Evolutionary conservation across 352 stramenopile genomes (phyloP).

Genomic region (Phytophthora cactorum): DNA sequence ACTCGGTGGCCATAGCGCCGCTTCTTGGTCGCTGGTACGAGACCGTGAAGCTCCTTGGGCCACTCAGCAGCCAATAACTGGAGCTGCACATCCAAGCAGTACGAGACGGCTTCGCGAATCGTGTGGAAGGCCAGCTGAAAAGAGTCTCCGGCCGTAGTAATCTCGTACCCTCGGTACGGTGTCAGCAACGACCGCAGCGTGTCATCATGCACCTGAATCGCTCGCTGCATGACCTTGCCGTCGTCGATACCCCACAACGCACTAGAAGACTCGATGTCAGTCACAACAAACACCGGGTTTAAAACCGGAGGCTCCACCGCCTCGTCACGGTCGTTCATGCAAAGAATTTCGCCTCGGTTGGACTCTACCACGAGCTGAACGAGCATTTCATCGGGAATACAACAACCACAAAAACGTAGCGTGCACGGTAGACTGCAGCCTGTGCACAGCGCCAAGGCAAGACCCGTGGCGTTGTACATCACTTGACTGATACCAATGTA

Average conservation of each 20-base stretch:
- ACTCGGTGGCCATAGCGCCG: slow-evolving; percentile 37
- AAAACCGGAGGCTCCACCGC: slow-evolving; percentile 25
- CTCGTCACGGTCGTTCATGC: slow-evolving; percentile 12
- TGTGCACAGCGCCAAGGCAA: slow-evolving; percentile 47
- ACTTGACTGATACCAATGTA: slow-evolving; percentile 51
- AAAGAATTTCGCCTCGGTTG: slow-evolving; percentile 30
- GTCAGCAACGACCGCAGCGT: slow-evolving; percentile 42
- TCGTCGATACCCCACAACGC: slow-evolving; percentile 60
- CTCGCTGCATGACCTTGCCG: slow-evolving; percentile 51
- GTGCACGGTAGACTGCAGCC: slow-evolving; percentile 62
- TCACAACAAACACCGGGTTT: slow-evolving; percentile 70
- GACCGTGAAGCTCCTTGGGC: slow-evolving; percentile 63
- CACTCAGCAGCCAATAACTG: slow-evolving; percentile 58
- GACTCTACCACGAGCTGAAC: slow-evolving; percentile 46
- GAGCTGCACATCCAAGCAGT: slow-evolving; percentile 68
- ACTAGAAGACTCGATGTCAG: slow-evolving; percentile 72
- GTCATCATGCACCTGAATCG: slow-evolving; percentile 54
- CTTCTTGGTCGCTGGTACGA: slow-evolving; percentile 54
- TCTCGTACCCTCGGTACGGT: slow-evolving; percentile 74
- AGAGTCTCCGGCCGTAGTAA: slow-evolving; percentile 72
- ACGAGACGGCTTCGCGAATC: slow-evolving; percentile 63
- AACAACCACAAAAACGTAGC: slow-evolving; percentile 48
- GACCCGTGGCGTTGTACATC: slow-evolving; percentile 46
- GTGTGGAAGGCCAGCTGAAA: slow-evolving; percentile 80
- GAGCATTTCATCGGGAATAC: slow-evolving; percentile 54